These are phyloP conservation scores for Rossbeevera mucosa DNA, from an alignment of 768 basidiomycete genomes.

Conservation along the genomic window DNA sequence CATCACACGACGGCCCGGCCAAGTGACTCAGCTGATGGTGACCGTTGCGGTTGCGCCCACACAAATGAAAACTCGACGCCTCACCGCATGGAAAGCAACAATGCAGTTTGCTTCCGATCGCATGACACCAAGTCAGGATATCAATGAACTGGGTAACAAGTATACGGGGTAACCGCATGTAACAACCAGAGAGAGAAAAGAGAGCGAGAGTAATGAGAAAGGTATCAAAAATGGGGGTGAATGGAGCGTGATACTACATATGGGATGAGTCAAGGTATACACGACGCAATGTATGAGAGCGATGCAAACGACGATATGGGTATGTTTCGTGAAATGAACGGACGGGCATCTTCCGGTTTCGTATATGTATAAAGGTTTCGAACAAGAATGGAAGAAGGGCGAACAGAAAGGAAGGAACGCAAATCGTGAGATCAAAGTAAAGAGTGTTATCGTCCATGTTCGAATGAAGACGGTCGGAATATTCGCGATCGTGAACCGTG, in stretches of 20 bases:
- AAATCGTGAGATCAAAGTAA: slow-evolving; percentile 31
- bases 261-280: slow-evolving; percentile 35
- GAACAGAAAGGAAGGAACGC: slow-evolving; percentile 27
- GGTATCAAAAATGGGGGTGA: slow-evolving; percentile 35
- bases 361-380: slow-evolving; percentile 27
- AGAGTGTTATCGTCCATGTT: slow-evolving; percentile 30
- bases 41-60: slow-evolving; percentile 19
- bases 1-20: slow-evolving; percentile 7
- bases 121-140: slow-evolving; percentile 28
- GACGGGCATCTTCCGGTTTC: slow-evolving; percentile 33
- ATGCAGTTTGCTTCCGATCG: slow-evolving; percentile 10
- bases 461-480: slow-evolving; percentile 30
- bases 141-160: slow-evolving; percentile 32
- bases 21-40: slow-evolving; percentile 3
- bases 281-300: slow-evolving; percentile 35
- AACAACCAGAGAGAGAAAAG: slow-evolving; percentile 18
- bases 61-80: slow-evolving; percentile 26
- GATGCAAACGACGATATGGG: slow-evolving; percentile 34
- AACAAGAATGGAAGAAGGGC: slow-evolving; percentile 22
- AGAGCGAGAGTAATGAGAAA: slow-evolving; percentile 15
- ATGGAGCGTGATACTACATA: slow-evolving; percentile 35
- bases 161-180: slow-evolving; percentile 38
- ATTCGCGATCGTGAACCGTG: slow-evolving; percentile 22
- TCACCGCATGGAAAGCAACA: slow-evolving; percentile 9
- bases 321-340: slow-evolving; percentile 35